Conservation (phyloP, 1,139 yeast genomes). For the Blastobotrys niveus region DNA sequence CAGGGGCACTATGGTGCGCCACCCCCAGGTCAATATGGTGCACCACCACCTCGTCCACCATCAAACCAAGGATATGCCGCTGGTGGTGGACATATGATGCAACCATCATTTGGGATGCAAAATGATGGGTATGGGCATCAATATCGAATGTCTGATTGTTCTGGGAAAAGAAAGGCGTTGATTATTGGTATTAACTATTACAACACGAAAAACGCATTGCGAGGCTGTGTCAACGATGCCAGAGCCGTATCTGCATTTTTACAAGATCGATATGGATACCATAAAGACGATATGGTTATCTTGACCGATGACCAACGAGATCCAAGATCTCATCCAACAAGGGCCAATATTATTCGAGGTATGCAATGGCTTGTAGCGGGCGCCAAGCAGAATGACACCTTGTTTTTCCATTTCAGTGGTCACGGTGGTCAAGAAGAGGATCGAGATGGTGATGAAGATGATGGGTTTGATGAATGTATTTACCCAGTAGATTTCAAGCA, state of each 20-base stretch:
- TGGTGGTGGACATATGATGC: slow-evolving; percentile 20
- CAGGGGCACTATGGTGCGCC: slow-evolving; percentile 25
- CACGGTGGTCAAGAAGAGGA: slow-evolving; percentile 88
- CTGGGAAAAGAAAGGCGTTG: slow-evolving; percentile 74
- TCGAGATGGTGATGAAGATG: slow-evolving; percentile 83
- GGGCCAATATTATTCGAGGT: slow-evolving; percentile 72
- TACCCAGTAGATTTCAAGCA: slow-evolving; percentile 83
- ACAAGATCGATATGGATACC: slow-evolving; percentile 56
- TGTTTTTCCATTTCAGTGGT: slow-evolving; percentile 81
- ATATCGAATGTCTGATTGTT: slow-evolving; percentile 69
- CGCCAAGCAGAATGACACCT: slow-evolving; percentile 68
- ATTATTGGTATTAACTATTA: slow-evolving; percentile 82
- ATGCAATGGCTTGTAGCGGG: slow-evolving; percentile 86
- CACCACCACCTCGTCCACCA: slow-evolving; percentile 11
- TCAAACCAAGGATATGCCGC: slow-evolving; percentile 10
- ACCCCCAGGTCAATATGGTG: slow-evolving; percentile 17
- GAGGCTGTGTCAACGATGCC: slow-evolving; percentile 76
- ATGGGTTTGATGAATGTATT: slow-evolving; percentile 83
- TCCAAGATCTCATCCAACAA: slow-evolving; percentile 63
- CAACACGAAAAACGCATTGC: slow-evolving; percentile 61
- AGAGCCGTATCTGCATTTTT: slow-evolving; percentile 36
- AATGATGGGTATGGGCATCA: slow-evolving; percentile 35
- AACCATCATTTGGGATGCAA: slow-evolving; percentile 37
- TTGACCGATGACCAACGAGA: slow-evolving; percentile 71
- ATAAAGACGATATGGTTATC: slow-evolving; percentile 73